Conservation (phyloP, 495 filamentous ascomycete genomes). For the Podospora fimiseda region DNA sequence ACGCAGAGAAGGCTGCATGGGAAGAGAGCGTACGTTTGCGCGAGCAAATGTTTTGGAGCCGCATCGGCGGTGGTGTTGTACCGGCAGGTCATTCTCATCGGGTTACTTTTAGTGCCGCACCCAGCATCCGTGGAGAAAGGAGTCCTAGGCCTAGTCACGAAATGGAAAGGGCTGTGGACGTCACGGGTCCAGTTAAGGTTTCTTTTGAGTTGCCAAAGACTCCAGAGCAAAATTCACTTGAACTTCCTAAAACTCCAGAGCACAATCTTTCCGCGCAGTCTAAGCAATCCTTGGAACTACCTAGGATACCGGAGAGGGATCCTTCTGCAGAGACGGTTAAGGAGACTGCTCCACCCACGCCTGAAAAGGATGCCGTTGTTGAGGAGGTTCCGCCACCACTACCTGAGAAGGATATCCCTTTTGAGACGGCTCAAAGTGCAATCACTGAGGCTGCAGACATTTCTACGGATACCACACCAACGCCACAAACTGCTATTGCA, state of each 20-base stretch:
- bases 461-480: neutral
- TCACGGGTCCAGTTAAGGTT: neutral
- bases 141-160: constrained; percentile 28
- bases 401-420: neutral
- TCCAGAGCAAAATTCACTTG: neutral
- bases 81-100: constrained; percentile 38
- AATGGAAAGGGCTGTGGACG: neutral
- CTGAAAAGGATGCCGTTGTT: neutral
- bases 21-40: constrained; percentile 83
- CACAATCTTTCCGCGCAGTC: no score
- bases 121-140: constrained; percentile 21
- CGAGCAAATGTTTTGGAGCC: constrained; percentile 93
- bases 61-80: constrained; percentile 82
- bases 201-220: constrained; percentile 1
- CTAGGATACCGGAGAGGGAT: neutral
- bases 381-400: neutral
- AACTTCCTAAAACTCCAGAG: neutral
- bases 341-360: neutral
- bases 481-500: neutral
- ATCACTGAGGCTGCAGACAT: neutral
- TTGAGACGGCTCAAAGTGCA: neutral
- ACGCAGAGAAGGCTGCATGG: constrained; percentile 80
- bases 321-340: neutral
- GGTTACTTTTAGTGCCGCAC: constrained; percentile 15
- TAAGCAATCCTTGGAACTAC: no score